phyloP scores from a whole-genome alignment of 352 stramenopile genomes.

The Globisporangium cederbergense region DNA sequence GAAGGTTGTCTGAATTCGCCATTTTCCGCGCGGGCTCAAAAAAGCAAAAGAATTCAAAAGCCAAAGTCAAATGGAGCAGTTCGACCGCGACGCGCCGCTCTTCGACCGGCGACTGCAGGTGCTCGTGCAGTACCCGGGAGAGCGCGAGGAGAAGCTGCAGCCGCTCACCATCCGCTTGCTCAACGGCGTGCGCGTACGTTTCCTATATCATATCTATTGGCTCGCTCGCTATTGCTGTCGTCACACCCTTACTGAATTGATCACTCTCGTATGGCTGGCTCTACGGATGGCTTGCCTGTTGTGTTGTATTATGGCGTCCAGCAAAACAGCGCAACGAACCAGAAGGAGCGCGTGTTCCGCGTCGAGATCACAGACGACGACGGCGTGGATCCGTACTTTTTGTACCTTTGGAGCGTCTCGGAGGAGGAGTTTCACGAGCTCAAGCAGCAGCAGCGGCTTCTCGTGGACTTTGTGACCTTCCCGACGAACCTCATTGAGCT shows the following conservation, averaged over 20 bases:
- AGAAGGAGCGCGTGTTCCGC: slow-evolving; percentile 88
- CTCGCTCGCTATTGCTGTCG: not conserved
- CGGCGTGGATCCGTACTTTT: slow-evolving; percentile 88
- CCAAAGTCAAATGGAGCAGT: slow-evolving; percentile 64
- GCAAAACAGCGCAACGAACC: slow-evolving; percentile 73
- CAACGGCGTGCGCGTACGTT: slow-evolving; percentile 63
- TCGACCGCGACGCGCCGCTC: slow-evolving; percentile 70
- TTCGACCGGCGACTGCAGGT: slow-evolving; percentile 84
- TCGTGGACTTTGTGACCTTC: slow-evolving; percentile 93
- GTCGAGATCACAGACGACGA: slow-evolving; percentile 94
- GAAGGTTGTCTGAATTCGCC: slow-evolving; percentile 14
- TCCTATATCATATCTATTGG: slow-evolving; percentile 3
- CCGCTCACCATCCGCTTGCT: slow-evolving; percentile 77
- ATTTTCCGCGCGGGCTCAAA: not conserved
- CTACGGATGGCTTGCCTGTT: no score
- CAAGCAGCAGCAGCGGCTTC: slow-evolving; percentile 90
- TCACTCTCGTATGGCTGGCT: not conserved
- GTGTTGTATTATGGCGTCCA: slow-evolving; percentile 10
- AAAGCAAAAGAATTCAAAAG: slow-evolving; percentile 1
- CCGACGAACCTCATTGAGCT: slow-evolving; percentile 92
- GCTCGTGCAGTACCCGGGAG: slow-evolving; percentile 67
- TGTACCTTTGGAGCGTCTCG: slow-evolving; percentile 91
- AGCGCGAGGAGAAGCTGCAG: slow-evolving; percentile 76
- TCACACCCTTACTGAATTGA: not conserved
- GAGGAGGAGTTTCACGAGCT: slow-evolving; percentile 95